These are phyloP conservation scores for Ceratocystis lukuohia DNA, from an alignment of 2,329 filamentous ascomycete genomes.

Conservation along the genomic window DNA sequence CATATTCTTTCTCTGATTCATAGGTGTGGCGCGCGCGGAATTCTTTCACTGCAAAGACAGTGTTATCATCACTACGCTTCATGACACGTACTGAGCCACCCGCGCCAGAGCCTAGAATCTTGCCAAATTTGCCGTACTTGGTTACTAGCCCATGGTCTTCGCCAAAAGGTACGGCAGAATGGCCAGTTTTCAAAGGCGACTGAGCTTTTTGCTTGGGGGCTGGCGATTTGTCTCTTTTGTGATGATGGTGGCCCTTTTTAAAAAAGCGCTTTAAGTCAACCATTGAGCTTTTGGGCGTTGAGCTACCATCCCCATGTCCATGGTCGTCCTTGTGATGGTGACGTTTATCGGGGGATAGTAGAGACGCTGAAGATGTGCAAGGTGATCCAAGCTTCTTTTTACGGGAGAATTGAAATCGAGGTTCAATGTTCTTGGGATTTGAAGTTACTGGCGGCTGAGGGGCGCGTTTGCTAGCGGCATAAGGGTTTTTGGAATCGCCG, in stretches of 20 bases:
- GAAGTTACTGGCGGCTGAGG: slow-evolving; percentile 48
- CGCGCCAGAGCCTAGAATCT: slow-evolving; percentile 82
- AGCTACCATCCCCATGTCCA: slow-evolving; percentile 22
- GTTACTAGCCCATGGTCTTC: slow-evolving; percentile 83
- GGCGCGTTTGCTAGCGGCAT: slow-evolving; percentile 66
- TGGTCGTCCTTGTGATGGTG: slow-evolving; percentile 15
- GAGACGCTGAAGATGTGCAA: slow-evolving; percentile 37
- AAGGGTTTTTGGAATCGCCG: slow-evolving; percentile 71
- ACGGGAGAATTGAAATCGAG: slow-evolving; percentile 70
- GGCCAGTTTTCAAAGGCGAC: slow-evolving; percentile 38
- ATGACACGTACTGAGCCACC: slow-evolving; percentile 89
- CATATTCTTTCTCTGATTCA: slow-evolving; percentile 88
- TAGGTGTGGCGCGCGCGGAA: slow-evolving; percentile 86
- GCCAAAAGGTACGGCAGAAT: slow-evolving; percentile 56
- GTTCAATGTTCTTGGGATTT: slow-evolving; percentile 47
- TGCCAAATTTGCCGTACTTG: slow-evolving; percentile 92
- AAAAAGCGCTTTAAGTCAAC: slow-evolving; percentile 95
- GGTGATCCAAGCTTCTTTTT: slow-evolving; percentile 54
- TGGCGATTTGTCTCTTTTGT: slow-evolving; percentile 47
- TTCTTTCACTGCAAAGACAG: slow-evolving; percentile 95
- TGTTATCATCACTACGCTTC: slow-evolving; percentile 83
- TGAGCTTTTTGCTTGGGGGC: slow-evolving; percentile 55
- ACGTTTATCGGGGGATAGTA: slow-evolving; percentile 39
- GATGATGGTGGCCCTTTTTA: slow-evolving; percentile 52
- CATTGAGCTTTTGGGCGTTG: slow-evolving; percentile 59